A percentile compares a stretch with the other conserved stretches of the same genome.
Conservation (phyloP, 2,329 filamentous ascomycete genomes). For the Epichloe glyceriae region DNA sequence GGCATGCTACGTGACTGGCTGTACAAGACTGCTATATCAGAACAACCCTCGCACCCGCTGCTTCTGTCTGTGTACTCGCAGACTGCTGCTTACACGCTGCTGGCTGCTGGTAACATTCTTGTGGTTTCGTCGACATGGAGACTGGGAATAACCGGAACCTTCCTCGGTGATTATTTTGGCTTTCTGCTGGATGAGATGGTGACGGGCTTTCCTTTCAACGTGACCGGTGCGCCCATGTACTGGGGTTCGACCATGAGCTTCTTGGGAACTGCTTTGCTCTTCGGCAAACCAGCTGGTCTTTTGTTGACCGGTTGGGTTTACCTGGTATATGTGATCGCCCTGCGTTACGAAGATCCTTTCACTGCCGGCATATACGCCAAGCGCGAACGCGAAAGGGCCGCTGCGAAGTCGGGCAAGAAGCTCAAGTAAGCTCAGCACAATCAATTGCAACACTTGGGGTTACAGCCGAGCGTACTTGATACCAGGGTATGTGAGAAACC, state of each 20-base stretch:
- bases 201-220: conserved; percentile 89
- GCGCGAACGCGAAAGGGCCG: conserved; percentile 49
- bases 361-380: conserved; percentile 87
- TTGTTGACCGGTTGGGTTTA: conserved; percentile 64
- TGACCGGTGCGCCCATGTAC: conserved; percentile 91
- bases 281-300: conserved; percentile 77
- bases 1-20: conserved; percentile 80
- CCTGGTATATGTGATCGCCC: conserved; percentile 65
- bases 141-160: conserved; percentile 88
- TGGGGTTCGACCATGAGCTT: conserved; percentile 89
- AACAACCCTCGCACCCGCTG: conserved; percentile 61
- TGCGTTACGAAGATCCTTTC: conserved; percentile 87
- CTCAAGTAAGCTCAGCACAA: conserved; percentile 24
- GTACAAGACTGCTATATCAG: conserved; percentile 71
- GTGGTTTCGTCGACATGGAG: conserved; percentile 85
- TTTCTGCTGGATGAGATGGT: conserved; percentile 95
- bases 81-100: conserved; percentile 55
- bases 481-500: neutral
- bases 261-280: conserved; percentile 71
- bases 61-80: conserved; percentile 48
- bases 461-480: neutral
- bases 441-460: neutral
- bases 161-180: conserved; percentile 96
- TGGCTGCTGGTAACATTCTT: conserved; percentile 66
- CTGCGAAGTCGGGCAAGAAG: conserved; percentile 36